Base-by-base conservation (phyloP, 2,329 filamentous ascomycete genomes). In the Fusarium marasasianum region DNA sequence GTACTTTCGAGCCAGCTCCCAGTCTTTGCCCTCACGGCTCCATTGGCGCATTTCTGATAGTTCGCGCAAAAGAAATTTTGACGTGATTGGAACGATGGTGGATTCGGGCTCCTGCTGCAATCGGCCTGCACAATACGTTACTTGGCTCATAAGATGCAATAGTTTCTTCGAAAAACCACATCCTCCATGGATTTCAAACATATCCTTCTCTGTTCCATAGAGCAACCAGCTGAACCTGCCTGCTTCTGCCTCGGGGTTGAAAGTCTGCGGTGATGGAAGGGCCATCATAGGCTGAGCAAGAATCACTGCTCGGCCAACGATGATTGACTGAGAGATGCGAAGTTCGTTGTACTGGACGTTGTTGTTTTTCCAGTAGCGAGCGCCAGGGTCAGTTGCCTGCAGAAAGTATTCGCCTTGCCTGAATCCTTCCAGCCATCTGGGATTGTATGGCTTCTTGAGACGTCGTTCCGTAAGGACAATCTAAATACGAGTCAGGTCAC, bases 81-180 rank as follows among this genome's bases (percentile, higher is more conserved):
- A 79, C 5, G 80, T 82, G 24, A 79, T 71, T 7, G 81, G 81
- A 12, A 81, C 74, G 11, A 83, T 74, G 14, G 74, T 68, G 55
- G 76, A 82, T 22, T 79, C 77, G 3, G 75, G 77, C 24, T 83
- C 80, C 53, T 84, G 81, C 38, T 78, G 74, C 35, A 83, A 56
- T 17, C 80, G 78, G 9, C 82, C 79, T 26, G 82, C 78, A 41
- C 81, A 79, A 60, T 81, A 82, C 9, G 83, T 83, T 38, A 84
- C 80, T 50, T 83, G 82, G 45, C 81, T 81, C 47, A 84, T 77
- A 17, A 75, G 77, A 53, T 84, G 80, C 29, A 85, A 77, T 8
- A 85, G 74, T 45, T 80, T 82, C 58, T 82, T 83, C 0, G 83
- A 84, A 63, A 84, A 84, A 15, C 83, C 83, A 53, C 83, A 85